Evolutionary conservation across 2,329 filamentous ascomycete species (phyloP).

Genomic region (Xylaria sp.): DNA sequence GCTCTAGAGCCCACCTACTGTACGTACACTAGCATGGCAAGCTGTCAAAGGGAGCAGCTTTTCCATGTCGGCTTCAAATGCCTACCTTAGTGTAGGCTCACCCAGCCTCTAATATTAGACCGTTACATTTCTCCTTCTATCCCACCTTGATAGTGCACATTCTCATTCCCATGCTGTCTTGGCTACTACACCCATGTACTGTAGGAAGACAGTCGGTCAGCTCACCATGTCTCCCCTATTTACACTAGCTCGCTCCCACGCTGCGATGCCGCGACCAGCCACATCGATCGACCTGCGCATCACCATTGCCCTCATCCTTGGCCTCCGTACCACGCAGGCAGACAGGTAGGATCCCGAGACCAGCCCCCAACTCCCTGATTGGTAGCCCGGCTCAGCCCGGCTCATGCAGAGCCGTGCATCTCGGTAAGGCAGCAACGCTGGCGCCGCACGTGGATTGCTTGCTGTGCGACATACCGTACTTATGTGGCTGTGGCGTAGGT

Average conservation of each 20-base stretch:
- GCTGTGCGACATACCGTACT: no score
- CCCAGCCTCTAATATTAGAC: not conserved
- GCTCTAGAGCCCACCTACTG: no score
- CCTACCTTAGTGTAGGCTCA: no score
- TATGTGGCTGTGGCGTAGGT: no score
- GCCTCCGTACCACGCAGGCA: not conserved
- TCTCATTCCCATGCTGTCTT: not conserved
- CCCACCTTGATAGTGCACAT: no score
- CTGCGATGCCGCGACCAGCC: no score
- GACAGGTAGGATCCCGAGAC: slow-evolving; percentile 6
- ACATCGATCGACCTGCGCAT: not conserved
- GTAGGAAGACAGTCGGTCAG: not conserved
- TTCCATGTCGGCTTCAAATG: not conserved
- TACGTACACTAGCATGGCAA: not conserved
- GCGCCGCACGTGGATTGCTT: slow-evolving; percentile 10
- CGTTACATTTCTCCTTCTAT: not conserved
- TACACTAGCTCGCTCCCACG: not conserved
- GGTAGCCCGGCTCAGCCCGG: not conserved
- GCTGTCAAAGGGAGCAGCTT: not conserved
- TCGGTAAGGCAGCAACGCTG: not conserved
- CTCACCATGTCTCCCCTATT: not conserved
- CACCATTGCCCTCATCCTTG: not conserved
- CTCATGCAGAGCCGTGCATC: not conserved
- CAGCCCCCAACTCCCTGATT: slow-evolving; percentile 2
- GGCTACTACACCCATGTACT: no score